Base-by-base conservation (phyloP, 1,139 yeast species). In the Pichia sp. region DNA sequence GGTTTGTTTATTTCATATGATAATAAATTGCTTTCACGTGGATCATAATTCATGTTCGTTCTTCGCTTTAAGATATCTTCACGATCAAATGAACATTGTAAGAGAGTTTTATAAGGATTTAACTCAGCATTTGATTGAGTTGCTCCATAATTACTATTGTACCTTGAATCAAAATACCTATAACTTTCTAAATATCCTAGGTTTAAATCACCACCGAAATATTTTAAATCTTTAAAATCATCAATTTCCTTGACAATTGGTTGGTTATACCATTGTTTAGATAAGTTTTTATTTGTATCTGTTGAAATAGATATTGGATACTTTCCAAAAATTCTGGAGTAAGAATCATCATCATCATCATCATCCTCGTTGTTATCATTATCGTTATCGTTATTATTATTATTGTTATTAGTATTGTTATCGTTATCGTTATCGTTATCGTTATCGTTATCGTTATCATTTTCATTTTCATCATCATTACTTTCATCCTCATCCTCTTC, bases 161-260 rank as follows among this genome's bases (percentile, higher is more conserved):
- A 37, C n/a, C 37, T 18, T 3, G 36, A 19, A 29, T 37, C 39
- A 15, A 28, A 16, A 25, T 31, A 42, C 24, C 39, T 24, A 26
- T 45, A 42, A 25, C 43, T 45, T 15, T 45, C 48, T 13, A 45
- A 29, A 23, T 45, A 45, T 2, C 48, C 48, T 14, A 45, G 20
- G 21, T 39, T 39, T 16, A 45, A 35, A 14, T 45, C 48, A 14
- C 46, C 46, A 20, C 47, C 46, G 21, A 30, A 35, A 19, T 42
- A 18, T 4, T 16, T 8, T 6, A 42, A 13, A n/a, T 37, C 46
- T 26, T 35, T 22, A n/a, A 45, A 40, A 24, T 40, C 59, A 21
- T 51, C 52, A 35, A 50, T 50, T 3, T 55, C 43, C 41, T 55
- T 57, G 4, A 58, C 42, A 4, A 58, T 45, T 9, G 61, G 60